Base-by-base conservation (phyloP, 495 filamentous ascomycete genomes). In the Tuber indicum region DNA sequence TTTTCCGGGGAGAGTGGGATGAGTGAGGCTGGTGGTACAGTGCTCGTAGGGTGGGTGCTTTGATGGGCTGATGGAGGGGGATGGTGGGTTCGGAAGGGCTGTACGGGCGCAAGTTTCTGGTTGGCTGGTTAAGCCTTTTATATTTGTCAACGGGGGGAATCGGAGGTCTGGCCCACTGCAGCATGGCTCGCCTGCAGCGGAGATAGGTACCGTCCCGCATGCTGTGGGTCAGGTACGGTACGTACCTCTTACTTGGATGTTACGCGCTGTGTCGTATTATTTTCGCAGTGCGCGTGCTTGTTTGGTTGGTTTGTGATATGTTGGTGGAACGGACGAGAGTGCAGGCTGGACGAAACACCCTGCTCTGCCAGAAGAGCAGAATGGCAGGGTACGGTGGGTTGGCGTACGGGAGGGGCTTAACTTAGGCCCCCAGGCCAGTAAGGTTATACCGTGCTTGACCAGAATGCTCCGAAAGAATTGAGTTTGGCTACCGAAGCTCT, bases 141-240 rank as follows among this genome's bases (percentile, higher is more conserved):
- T 66, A 32, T 66, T 66, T 26, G 26, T 32, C 58, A 32, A 66
- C 58, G 58, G 58, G 58, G n/a, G 58, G 58, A 66, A 66, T 32
- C 58, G 58, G 58, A 66, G 58, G 58, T 10, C n/a, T 66, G 58
- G 58, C 58, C 58, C 58, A n/a, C 58, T 32, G 26, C 16, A 32
- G 58, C n/a, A 66, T 66, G n/a, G 58, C 26, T 32, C 58, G 32
- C 10, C n/a, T 17, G 52, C 58, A 16, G 58, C 26, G 58, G 4
- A 32, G 58, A 9, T 66, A 66, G 12, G n/a, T 66, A 66, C 58
- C n/a, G 12, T 66, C 32, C 58, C 58, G 58, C 58, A 66, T 66
- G 58, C 58, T 66, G 52, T 62, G 26, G 58, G n/a, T 66, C 58
- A 66, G 58, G 58, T 32, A 62, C 49, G 21, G 49, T 52, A n/a